A percentile compares a stretch with the other conserved stretches of the same genome.
phyloP scores from a whole-genome alignment of 108 stramenopile genomes.

The Nannochloropsis salina region DNA sequence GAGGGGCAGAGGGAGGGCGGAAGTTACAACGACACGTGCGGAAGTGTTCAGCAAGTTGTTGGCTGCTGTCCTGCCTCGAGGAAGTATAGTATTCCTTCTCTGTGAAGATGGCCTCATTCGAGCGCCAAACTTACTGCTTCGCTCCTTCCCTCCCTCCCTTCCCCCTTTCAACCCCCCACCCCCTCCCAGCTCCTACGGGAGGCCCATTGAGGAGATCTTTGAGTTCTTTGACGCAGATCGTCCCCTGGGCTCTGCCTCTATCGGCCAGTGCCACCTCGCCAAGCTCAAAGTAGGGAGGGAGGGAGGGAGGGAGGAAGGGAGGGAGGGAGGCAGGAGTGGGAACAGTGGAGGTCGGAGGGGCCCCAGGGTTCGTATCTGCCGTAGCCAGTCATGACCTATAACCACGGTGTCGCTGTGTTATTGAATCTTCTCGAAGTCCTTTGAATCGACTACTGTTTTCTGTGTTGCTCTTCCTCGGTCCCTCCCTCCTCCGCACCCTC shows the following conservation, averaged over 20 bases:
- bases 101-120: not conserved
- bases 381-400: too few relatives aligned
- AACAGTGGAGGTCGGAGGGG: too few relatives aligned
- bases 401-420: not conserved
- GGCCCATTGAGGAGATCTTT: not conserved
- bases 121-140: not conserved
- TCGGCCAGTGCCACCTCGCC: not conserved
- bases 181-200: not conserved
- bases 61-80: too few relatives aligned
- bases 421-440: not conserved
- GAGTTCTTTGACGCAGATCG: not conserved
- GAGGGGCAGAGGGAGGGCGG: not conserved
- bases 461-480: not conserved
- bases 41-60: too few relatives aligned
- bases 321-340: not conserved
- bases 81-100: too few relatives aligned
- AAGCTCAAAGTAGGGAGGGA: not conserved
- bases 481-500: not conserved
- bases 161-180: too few relatives aligned
- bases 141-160: not conserved
- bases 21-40: not conserved
- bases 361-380: too few relatives aligned
- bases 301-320: constrained; percentile 2
- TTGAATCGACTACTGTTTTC: not conserved
- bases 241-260: not conserved